Conservation (phyloP, 495 filamentous ascomycete species). For the Penicillium silybi region DNA sequence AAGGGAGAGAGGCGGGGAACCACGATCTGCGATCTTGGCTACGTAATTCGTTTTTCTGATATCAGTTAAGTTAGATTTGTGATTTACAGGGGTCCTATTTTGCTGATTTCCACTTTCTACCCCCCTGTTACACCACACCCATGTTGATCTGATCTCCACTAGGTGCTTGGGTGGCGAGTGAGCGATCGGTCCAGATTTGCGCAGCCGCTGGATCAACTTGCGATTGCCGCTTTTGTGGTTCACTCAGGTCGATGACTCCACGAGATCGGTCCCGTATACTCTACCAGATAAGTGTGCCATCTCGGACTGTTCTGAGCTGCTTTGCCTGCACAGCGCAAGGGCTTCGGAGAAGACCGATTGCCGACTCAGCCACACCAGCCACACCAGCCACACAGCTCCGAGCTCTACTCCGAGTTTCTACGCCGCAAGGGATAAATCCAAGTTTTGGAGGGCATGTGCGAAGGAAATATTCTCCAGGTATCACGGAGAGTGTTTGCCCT, state of each 20-base stretch:
- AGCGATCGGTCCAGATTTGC: constrained; percentile 17
- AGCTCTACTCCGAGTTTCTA: not conserved
- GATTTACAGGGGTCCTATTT: not conserved
- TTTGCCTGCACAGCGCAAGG: not conserved
- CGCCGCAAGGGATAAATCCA: not conserved
- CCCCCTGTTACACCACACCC: not conserved
- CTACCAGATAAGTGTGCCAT: not conserved
- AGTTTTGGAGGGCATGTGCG: too few species aligned
- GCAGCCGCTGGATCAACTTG: constrained; percentile 1
- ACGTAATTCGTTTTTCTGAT: constrained; percentile 23
- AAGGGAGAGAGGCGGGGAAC: constrained; percentile 15
- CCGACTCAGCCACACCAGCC: constrained; percentile 5
- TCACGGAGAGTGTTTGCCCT: not conserved
- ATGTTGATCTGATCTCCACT: constrained; percentile 7
- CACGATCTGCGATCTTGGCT: constrained; percentile 21
- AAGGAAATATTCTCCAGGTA: not conserved
- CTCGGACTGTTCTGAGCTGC: not conserved
- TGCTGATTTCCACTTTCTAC: not conserved
- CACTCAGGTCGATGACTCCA: constrained; percentile 18
- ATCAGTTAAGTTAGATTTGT: too few species aligned
- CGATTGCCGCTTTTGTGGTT: constrained; percentile 6
- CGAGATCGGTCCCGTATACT: not conserved
- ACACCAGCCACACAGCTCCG: not conserved
- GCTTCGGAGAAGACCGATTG: constrained; percentile 8
- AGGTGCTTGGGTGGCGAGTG: constrained; percentile 11